Evolutionary conservation across 305 asterid genomes (phyloP), one percentile per base, ranked within the genome.

Genomic region (Fraxinus platypoda): DNA sequence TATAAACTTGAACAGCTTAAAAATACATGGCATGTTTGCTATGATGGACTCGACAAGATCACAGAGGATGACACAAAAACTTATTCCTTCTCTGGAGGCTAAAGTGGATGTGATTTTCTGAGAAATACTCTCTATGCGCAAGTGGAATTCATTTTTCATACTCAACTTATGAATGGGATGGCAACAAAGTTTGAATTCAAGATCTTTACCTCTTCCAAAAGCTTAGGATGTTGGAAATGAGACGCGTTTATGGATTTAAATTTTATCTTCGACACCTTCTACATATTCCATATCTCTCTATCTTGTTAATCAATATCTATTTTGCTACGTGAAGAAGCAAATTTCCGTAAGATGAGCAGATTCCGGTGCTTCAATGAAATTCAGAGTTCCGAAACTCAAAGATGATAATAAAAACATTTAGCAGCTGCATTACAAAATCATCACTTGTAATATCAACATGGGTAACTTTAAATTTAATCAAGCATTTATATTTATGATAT

Each of bases 401-500:
- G 26, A 57, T 57, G 68, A 57, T n/a, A 4, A 54, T 54, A 7
- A 57, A n/a, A 19, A 57, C 12, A 19, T 57, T 19, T 19, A n/a
- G 68, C 68, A 57, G 28, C 12, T 17, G 68, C 68, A 57, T 5
- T 6, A 57, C 68, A 57, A 57, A 57, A 57, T 8, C 9, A 57
- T 5, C 26, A 19, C 31, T 59, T 59, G 30, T 21, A 21, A 21
- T 59, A 21, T 59, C 15, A 59, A 21, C 71, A 54, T 21, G 3
- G 25, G 25, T 13, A 30, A 23, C 75, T 33, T 23, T 31, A 76
- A 79, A 70, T n/a, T 64, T 25, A 81, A 75, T 77, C 80, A 74
- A 83, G 78, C 31, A 71, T 34, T 23, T 35, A 73, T 59, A 34
- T 9, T 68, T 19, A 52, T 33, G 83, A 43, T 25, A 82, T 41